A percentile compares a stretch with the other conserved stretches of the same genome.
Conservation (phyloP, 2,329 filamentous ascomycete genomes). For the Scortechinia acanthostroma region DNA sequence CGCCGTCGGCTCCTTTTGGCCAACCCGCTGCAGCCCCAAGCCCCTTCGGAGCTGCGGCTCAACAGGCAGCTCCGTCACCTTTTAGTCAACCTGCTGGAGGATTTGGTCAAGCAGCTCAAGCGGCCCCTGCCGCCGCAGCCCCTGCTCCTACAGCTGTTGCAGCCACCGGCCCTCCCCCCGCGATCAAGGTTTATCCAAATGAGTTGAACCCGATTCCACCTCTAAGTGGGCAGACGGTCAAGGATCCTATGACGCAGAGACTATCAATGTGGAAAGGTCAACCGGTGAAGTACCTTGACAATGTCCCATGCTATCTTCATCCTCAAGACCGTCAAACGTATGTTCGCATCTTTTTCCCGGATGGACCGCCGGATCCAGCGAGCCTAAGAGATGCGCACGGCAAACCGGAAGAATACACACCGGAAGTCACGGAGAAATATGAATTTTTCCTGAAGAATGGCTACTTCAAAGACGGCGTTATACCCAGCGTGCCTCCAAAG, state of each 20-base stretch:
- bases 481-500: neutral
- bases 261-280: neutral
- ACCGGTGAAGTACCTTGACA: neutral
- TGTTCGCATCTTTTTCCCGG: neutral
- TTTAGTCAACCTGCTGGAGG: neutral
- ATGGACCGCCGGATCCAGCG: neutral
- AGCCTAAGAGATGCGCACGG: neutral
- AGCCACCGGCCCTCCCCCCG: neutral
- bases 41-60: too few relatives aligned
- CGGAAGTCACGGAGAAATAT: neutral
- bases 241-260: neutral
- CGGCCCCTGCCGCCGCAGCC: neutral
- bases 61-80: too few relatives aligned
- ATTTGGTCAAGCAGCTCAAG: neutral
- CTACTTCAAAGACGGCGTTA: neutral
- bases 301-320: neutral
- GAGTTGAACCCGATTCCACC: neutral
- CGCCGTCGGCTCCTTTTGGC: neutral
- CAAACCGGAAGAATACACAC: neutral
- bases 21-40: neutral
- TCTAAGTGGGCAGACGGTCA: neutral
- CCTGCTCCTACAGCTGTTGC: neutral
- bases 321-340: neutral
- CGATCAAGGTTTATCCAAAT: neutral
- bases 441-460: conserved; percentile 1